Evolutionary conservation across 352 stramenopile species (phyloP), one percentile per base, ranked within the genome.

Genomic region (Phytophthora palmivora): DNA sequence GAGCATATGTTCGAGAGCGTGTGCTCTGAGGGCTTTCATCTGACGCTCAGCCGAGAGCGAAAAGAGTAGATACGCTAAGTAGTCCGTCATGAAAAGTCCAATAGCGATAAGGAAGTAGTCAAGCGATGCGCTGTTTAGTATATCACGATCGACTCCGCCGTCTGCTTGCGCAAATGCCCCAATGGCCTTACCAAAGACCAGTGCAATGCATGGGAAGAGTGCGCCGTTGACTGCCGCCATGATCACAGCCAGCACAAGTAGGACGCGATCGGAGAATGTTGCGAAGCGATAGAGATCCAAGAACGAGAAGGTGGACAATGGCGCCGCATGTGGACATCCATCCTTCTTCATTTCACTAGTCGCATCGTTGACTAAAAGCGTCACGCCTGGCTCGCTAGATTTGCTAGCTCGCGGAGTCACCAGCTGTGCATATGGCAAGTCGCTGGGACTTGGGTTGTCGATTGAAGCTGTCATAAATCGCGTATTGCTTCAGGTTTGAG

Each of bases 131-230:
- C 48, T 52, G 55, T 78, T 73, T 19, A 84, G 34, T 7, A 19
- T 51, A 3, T 39, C 30, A n/a, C 44, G 51, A 55, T 72, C 62
- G 16, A 70, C 50, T 9, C 51, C 39, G 6, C 41, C 54, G 37
- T 72, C 61, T 28, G 48, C 43, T 10, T 72, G 65, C 4, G 63
- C 39, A 37, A 86, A 86, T 11, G 66, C 64, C n/a, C 68, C 56
- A 58, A 86, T 70, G 4, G 67, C 70, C 12, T 82, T 39, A 10
- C 71, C 76, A 46, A 82, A 82, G 7, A 84, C 53, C 21, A 60
- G 16, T 3, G 52, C 41, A 16, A 60, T 60, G 30, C 52, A 60
- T 26, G 52, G 32, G 30, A 56, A 81, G 9, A 74, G 41, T 43
- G 54, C 60, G 21, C 69, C 69, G 34, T 74, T 77, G 19, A 66